Evolutionary conservation across 768 basidiomycete genomes (phyloP).

Genomic region (Cystofilobasidium macerans): DNA sequence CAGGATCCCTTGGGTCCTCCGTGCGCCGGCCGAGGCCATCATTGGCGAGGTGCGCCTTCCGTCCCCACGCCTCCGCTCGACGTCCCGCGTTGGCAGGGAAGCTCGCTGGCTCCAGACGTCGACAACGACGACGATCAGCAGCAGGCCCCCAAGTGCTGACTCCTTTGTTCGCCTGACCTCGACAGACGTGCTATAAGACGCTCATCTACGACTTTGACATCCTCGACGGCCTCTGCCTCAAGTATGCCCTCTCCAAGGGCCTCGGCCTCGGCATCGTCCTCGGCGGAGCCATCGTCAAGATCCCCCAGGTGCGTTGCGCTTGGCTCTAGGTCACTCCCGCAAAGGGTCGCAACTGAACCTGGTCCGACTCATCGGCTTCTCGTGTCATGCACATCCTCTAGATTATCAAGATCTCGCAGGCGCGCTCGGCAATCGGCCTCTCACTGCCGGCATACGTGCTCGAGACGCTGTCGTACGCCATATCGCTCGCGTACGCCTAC

Average conservation of each 20-base stretch:
- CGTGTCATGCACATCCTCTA: not conserved
- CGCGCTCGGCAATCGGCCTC: constrained; percentile 67
- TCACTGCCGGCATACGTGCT: constrained; percentile 77
- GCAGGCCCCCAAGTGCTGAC: too few species aligned
- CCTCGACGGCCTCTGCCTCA: constrained; percentile 66
- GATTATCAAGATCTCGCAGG: constrained; percentile 19
- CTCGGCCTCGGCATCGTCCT: constrained; percentile 84
- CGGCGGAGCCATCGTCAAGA: constrained; percentile 85
- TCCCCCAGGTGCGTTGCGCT: constrained; percentile 70
- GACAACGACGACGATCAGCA: too few species aligned
- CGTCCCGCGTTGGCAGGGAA: not conserved
- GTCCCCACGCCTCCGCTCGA: not conserved
- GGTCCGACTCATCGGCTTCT: not conserved
- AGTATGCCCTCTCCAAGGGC: constrained; percentile 82
- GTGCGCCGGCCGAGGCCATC: constrained; percentile 66
- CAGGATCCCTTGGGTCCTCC: constrained; percentile 75
- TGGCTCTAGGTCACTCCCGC: too few species aligned
- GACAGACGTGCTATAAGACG: constrained; percentile 80
- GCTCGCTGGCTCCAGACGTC: not conserved
- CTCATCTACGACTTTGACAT: constrained; percentile 78
- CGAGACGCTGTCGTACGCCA: constrained; percentile 81
- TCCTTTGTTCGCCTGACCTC: too few species aligned
- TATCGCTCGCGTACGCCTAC: constrained; percentile 76
- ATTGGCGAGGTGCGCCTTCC: constrained; percentile 56
- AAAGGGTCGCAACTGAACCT: too few species aligned